Conservation (phyloP, 1,284 basidiomycete species). For the Leccinum angustisporum region DNA sequence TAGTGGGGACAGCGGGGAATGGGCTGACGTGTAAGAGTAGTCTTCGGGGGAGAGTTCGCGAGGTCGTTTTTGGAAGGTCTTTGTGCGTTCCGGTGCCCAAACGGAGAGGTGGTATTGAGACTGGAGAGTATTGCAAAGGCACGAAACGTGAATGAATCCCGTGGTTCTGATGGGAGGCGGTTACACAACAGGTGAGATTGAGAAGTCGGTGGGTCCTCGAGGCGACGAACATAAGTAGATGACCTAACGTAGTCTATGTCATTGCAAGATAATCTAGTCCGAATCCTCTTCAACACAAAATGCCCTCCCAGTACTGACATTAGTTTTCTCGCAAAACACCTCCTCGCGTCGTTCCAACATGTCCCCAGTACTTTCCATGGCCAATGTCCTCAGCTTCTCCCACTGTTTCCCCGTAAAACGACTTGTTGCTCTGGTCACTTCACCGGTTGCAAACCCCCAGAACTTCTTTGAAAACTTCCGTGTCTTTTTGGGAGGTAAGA, state of each 20-base stretch:
- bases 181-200: too few species aligned
- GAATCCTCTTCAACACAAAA: background rate
- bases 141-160: too few species aligned
- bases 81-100: too few species aligned
- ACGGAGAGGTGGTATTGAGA: too few species aligned
- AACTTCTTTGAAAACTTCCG: background rate
- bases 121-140: too few species aligned
- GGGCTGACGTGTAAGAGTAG: too few species aligned
- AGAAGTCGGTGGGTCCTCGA: too few species aligned
- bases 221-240: too few species aligned
- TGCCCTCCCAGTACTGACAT: background rate
- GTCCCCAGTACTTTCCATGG: background rate
- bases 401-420: background rate
- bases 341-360: background rate
- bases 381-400: background rate
- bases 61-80: too few species aligned
- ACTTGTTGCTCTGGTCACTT: background rate
- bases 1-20: too few species aligned
- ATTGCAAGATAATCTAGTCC: background rate
- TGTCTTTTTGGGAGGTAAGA: background rate
- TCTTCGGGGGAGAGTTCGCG: too few species aligned
- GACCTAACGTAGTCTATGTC: background rate
- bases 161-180: too few species aligned
- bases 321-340: background rate
- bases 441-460: background rate